Evolutionary conservation across 345 rosid species (phyloP).

Genomic region (Nasturtium officinale): DNA sequence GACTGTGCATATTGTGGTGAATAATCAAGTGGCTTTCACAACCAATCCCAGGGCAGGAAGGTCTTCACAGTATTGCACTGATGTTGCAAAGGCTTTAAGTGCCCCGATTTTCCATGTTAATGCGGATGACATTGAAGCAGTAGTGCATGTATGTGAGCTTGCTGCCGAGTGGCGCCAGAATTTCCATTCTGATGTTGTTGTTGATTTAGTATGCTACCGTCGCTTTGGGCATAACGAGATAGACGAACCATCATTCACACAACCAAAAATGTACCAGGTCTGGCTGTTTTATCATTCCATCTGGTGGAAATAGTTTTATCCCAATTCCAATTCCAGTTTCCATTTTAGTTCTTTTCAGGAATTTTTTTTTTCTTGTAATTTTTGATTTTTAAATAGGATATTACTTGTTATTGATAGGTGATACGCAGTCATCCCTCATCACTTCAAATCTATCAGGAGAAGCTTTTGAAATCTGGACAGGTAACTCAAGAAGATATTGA

Average conservation of each 20-base stretch:
- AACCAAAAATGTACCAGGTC: conserved; percentile 84
- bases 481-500: conserved; percentile 59
- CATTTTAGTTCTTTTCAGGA: conserved; percentile 1
- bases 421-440: conserved; percentile 69
- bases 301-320: not conserved
- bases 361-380: not conserved
- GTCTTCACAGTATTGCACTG: conserved; percentile 87
- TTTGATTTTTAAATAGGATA: not conserved
- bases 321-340: not conserved
- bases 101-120: conserved; percentile 84
- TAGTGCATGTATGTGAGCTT: conserved; percentile 75
- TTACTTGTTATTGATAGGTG: conserved; percentile 46
- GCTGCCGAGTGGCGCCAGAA: conserved; percentile 93
- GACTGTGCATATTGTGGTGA: conserved; percentile 81
- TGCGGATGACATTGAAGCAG: conserved; percentile 82
- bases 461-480: conserved; percentile 64
- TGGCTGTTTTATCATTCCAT: conserved; percentile 17
- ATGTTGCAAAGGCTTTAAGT: conserved; percentile 83
- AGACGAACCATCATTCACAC: conserved; percentile 83
- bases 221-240: conserved; percentile 87
- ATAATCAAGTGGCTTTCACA: conserved; percentile 89
- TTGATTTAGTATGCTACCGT: conserved; percentile 77
- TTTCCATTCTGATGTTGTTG: conserved; percentile 82
- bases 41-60: conserved; percentile 80
- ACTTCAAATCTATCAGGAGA: conserved; percentile 60